Conservation (phyloP, 768 basidiomycete species). For the Calocybe cyanea region DNA sequence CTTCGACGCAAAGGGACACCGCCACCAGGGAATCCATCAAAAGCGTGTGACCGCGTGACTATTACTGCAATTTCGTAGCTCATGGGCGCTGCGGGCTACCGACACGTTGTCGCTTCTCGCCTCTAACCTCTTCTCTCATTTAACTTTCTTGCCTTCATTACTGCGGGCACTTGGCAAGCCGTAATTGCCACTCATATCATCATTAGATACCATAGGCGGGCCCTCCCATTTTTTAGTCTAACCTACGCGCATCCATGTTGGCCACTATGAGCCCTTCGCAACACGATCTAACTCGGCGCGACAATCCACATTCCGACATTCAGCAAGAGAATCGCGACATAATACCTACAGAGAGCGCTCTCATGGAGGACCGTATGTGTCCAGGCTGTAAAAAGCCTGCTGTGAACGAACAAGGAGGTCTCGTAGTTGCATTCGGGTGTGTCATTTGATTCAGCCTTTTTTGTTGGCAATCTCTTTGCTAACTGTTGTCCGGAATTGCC, state of each 20-base stretch:
- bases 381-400: slow-evolving; percentile 82
- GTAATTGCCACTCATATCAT: slow-evolving; percentile 13
- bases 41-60: slow-evolving; percentile 12
- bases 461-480: too few species aligned
- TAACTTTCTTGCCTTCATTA: slow-evolving; percentile 12
- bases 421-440: slow-evolving; percentile 96
- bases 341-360: slow-evolving; percentile 19
- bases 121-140: slow-evolving; percentile 15
- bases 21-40: slow-evolving; percentile 3
- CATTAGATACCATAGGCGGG: slow-evolving; percentile 14
- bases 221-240: slow-evolving; percentile 2
- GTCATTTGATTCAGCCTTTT: slow-evolving; percentile 23
- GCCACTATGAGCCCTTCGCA: slow-evolving; percentile 24
- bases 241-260: slow-evolving; percentile 17
- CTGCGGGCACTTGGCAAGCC: slow-evolving; percentile 25
- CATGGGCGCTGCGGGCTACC: not conserved
- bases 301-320: slow-evolving; percentile 33
- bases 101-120: slow-evolving; percentile 16
- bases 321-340: slow-evolving; percentile 18
- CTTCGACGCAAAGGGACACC: too few species aligned
- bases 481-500: too few species aligned
- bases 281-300: slow-evolving; percentile 18
- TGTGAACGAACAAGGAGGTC: slow-evolving; percentile 74
- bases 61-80: slow-evolving; percentile 6
- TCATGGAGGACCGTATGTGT: slow-evolving; percentile 59